These are phyloP conservation scores for Graphilbum fragrans DNA, from an alignment of 2,329 filamentous ascomycete species.

Conservation along the genomic window DNA sequence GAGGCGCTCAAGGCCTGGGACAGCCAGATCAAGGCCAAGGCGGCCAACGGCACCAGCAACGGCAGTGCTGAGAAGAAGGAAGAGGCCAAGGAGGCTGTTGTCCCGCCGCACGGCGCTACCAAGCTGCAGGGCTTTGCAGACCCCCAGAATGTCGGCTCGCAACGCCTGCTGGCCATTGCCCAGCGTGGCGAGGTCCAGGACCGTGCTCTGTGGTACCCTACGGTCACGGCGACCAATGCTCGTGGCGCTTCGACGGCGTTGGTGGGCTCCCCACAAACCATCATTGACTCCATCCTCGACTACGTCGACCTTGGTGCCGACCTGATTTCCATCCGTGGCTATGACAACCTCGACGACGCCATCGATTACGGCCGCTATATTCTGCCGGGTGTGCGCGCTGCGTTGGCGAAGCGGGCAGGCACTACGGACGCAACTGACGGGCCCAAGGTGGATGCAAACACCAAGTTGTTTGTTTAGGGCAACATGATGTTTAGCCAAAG, in stretches of 20 bases:
- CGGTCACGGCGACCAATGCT: conserved; percentile 48
- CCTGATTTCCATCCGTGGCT: conserved; percentile 47
- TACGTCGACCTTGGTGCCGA: conserved; percentile 41
- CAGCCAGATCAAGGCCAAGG: conserved; percentile 12
- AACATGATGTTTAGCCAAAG: too few relatives aligned
- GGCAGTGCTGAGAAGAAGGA: too few relatives aligned
- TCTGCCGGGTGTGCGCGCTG: conserved; percentile 34
- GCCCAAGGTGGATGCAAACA: too few relatives aligned
- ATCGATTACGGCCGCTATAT: conserved; percentile 47
- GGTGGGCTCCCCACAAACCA: conserved; percentile 40
- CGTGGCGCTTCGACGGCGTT: conserved; percentile 46
- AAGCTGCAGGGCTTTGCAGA: too few relatives aligned
- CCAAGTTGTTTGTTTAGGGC: too few relatives aligned
- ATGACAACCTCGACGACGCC: conserved; percentile 48
- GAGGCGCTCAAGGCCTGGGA: neutral
- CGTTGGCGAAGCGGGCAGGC: conserved; percentile 15
- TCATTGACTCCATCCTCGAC: conserved; percentile 41
- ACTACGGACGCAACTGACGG: too few relatives aligned
- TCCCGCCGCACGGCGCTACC: too few relatives aligned
- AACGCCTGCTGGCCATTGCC: conserved; percentile 46
- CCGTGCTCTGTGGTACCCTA: conserved; percentile 50
- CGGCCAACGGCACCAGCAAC: neutral
- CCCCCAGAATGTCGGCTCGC: conserved; percentile 48
- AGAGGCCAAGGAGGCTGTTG: too few relatives aligned
- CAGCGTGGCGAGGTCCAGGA: conserved; percentile 44